Evolutionary conservation across 352 stramenopile genomes (phyloP), one percentile per base, ranked within the genome.

Genomic region (Phytopythium montanum): DNA sequence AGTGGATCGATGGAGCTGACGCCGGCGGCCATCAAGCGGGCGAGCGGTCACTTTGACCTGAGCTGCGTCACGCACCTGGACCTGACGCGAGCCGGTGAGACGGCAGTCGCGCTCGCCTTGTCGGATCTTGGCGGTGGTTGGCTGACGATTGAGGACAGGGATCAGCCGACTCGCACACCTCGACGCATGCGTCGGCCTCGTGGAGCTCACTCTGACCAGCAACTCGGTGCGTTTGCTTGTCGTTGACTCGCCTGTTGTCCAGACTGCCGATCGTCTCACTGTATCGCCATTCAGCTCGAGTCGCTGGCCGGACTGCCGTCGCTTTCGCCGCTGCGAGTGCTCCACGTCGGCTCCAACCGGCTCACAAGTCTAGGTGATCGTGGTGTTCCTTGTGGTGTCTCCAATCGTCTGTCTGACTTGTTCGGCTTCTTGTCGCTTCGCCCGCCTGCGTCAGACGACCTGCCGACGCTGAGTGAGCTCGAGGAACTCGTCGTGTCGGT

Each of bases 21-120:
- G 10, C 68, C 68, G 10, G 73, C 88, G 6, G 44, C 83, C 41
- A 81, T 92, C 67, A 92, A 92, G 65, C 75, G 72, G 10, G 69
- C 79, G 39, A 90, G 80, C 60, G 85, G 85, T 29, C 83, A 92
- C 65, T 92, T 90, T 59, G 83, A 92, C 56, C 50, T 90, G 19
- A 70, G 57, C 38, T 88, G 84, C 61, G 68, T 92, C 58, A 79
- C 80, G 49, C 61, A 84, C 42, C 61, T 92, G 39, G 79, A 92
- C 48, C 75, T 90, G 45, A 85, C 80, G 0, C 33, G 29, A n/a
- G 72, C 73, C 25, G 66, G 68, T 79, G 28, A 14, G 36, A 50
- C 14, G 6, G n/a, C n/a, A n/a, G n/a, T 1, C 10, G 10, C 9
- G 19, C n/a, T 26, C 48, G 16, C 36, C 1, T 9, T 21, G 34